Percentiles rank a stretch among this genome's conserved stretches.
These are phyloP conservation scores for Aspergillus melleus DNA, from an alignment of 2,329 filamentous ascomycete genomes.

Conservation along the genomic window DNA sequence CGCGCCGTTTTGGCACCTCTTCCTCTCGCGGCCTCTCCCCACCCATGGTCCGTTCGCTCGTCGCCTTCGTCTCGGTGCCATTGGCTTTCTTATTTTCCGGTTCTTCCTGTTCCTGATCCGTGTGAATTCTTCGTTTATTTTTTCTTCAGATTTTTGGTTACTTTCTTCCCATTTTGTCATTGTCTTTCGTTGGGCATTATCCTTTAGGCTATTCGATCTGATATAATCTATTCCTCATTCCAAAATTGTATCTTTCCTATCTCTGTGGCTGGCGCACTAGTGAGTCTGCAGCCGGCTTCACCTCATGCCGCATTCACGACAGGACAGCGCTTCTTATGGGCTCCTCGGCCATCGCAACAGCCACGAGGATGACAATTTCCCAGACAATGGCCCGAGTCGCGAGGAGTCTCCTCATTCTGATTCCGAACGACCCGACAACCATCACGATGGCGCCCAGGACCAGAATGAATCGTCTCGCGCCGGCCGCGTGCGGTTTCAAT, in stretches of 20 bases:
- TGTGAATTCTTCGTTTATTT: background rate
- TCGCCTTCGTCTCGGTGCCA: slow-evolving; percentile 4
- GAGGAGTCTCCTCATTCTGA: background rate
- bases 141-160: background rate
- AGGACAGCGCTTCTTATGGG: slow-evolving; percentile 8
- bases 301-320: slow-evolving; percentile 6
- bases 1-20: slow-evolving; percentile 1
- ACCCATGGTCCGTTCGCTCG: slow-evolving; percentile 7
- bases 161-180: background rate
- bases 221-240: background rate
- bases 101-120: slow-evolving; percentile 2
- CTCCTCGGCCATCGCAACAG: slow-evolving; percentile 7
- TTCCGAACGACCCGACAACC: background rate
- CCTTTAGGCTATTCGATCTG: background rate
- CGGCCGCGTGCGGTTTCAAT: slow-evolving; percentile 23
- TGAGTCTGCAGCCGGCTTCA: background rate
- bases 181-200: background rate
- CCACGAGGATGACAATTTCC: background rate
- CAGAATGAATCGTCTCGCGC: slow-evolving; percentile 7
- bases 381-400: background rate
- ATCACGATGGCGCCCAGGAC: background rate
- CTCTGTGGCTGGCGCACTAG: background rate
- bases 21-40: slow-evolving; percentile 1
- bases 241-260: background rate
- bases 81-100: background rate